A percentile compares a stretch with the other conserved stretches of the same genome.
Conservation (phyloP, 345 rosid species). For the Rhizophora mangle region DNA sequence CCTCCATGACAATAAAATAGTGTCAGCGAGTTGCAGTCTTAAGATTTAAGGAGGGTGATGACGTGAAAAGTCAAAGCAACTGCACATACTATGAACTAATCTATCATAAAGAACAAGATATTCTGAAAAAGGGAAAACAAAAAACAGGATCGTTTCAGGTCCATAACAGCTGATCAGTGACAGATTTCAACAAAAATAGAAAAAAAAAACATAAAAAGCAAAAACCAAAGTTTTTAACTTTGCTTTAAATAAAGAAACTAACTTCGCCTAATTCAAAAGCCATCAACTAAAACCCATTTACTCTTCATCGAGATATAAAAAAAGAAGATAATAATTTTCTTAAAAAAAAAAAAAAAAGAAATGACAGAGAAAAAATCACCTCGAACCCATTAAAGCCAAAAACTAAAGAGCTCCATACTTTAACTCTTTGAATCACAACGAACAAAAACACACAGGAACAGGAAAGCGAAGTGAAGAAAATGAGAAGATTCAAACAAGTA, state of each 20-base stretch:
- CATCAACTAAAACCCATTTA: background rate
- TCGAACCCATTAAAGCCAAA: conserved; percentile 33
- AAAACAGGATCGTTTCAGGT: background rate
- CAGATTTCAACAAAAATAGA: no score
- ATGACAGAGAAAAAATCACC: conserved; percentile 20
- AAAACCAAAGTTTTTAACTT: background rate
- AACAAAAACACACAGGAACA: no score
- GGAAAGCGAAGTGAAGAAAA: no score
- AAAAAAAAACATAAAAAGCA: background rate
- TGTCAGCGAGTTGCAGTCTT: no score
- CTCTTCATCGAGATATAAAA: background rate
- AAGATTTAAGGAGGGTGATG: background rate
- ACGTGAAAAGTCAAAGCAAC: background rate
- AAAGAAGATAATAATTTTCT: background rate
- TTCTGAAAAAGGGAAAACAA: background rate
- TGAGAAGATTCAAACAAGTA: no score
- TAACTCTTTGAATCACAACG: background rate
- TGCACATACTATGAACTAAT: background rate
- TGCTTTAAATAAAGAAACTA: background rate
- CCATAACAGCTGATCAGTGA: background rate
- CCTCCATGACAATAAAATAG: no score
- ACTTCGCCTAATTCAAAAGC: background rate
- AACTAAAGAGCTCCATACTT: conserved; percentile 12
- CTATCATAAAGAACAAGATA: background rate
- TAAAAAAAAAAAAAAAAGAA: background rate